Evolutionary conservation across 306 rosid genomes (phyloP).

Genomic region (Vigna reflexopilosa): DNA sequence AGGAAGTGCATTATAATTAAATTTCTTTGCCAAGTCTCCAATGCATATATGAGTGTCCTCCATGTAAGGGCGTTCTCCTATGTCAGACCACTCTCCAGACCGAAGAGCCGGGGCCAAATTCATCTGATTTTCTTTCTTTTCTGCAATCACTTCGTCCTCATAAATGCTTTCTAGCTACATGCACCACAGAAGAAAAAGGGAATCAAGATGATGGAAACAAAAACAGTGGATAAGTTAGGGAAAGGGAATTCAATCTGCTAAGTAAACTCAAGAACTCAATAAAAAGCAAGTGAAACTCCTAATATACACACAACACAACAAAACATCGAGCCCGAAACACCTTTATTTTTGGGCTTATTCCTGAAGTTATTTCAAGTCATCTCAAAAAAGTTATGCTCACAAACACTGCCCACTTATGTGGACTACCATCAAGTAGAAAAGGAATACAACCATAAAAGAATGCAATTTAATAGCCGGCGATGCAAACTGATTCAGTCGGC

Average conservation of each 20-base stretch:
- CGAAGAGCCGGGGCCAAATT: constrained; percentile 68
- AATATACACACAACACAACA: background rate
- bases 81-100: constrained; percentile 97
- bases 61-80: constrained; percentile 77
- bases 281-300: constrained; percentile 1
- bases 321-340: background rate
- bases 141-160: constrained; percentile 68
- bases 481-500: constrained; percentile 11
- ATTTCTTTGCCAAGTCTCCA: constrained; percentile 77
- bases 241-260: constrained; percentile 7
- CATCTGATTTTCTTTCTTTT: constrained; percentile 58
- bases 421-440: background rate
- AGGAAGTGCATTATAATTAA: constrained; percentile 47
- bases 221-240: background rate
- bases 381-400: constrained; percentile 3
- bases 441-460: constrained; percentile 13
- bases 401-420: constrained; percentile 32
- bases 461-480: background rate
- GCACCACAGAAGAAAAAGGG: constrained; percentile 24
- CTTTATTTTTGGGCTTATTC: background rate
- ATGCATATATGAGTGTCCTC: constrained; percentile 97
- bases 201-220: constrained; percentile 21
- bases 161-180: constrained; percentile 87
- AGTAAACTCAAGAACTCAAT: constrained; percentile 30
- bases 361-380: background rate